These are phyloP conservation scores for Eucalyptus marginata DNA, from an alignment of 345 rosid species.

Conservation along the genomic window DNA sequence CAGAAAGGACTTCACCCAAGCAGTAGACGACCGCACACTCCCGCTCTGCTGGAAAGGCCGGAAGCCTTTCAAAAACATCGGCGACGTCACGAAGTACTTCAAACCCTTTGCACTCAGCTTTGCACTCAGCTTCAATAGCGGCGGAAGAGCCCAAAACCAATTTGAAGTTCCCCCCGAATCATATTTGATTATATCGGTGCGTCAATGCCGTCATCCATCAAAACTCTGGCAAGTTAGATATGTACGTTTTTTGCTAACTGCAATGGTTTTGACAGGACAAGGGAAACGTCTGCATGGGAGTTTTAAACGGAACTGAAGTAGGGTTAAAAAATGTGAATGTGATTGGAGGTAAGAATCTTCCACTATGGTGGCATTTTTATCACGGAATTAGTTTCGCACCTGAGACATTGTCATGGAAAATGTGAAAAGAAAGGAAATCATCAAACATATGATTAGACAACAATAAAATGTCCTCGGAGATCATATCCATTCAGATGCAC, in stretches of 20 bases:
- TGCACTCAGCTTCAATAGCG: not conserved
- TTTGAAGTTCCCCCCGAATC: constrained; percentile 66
- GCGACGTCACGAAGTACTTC: constrained; percentile 68
- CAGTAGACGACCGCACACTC: constrained; percentile 51
- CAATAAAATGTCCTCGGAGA: not conserved
- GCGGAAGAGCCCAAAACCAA: constrained; percentile 29
- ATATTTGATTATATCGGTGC: constrained; percentile 74
- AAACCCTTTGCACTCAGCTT: constrained; percentile 14
- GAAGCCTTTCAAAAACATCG: constrained; percentile 51
- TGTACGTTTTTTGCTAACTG: not conserved
- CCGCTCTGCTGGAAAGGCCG: constrained; percentile 87
- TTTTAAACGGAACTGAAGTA: constrained; percentile 67
- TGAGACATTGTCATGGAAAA: not conserved
- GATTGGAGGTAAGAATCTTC: constrained; percentile 48
- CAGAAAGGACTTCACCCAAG: constrained; percentile 36
- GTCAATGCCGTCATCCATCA: not conserved
- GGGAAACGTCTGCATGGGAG: constrained; percentile 86
- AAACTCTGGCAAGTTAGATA: not conserved
- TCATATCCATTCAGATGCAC: not conserved
- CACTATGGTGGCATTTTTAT: not conserved
- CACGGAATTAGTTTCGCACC: not conserved
- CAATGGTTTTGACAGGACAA: constrained; percentile 22
- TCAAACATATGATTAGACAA: not conserved
- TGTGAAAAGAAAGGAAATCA: not conserved
- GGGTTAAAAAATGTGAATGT: constrained; percentile 53